Conservation (phyloP, 2,329 filamentous ascomycete genomes). For the Grosmannia serpens region DNA sequence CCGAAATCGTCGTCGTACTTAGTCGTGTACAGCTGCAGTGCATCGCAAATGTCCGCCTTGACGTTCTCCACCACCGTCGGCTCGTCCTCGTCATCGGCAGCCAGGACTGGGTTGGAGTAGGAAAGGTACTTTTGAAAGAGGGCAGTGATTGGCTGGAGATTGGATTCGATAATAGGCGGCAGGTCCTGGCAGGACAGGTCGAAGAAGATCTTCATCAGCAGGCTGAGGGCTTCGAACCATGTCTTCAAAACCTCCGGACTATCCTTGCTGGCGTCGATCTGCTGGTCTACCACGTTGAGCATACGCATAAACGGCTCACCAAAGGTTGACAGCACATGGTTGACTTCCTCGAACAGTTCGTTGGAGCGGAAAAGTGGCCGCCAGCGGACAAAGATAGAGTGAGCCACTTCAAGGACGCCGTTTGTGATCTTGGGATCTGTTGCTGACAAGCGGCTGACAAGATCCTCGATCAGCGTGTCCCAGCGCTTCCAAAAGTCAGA, state of each 20-base stretch:
- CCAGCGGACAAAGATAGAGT: conserved; percentile 97
- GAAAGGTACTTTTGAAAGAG: conserved; percentile 87
- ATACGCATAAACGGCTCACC: conserved; percentile 72
- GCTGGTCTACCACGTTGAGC: conserved; percentile 61
- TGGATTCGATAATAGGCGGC: conserved; percentile 86
- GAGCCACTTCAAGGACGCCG: conserved; percentile 90
- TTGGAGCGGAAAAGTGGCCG: conserved; percentile 87
- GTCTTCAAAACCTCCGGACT: conserved; percentile 64
- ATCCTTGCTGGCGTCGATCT: conserved; percentile 62
- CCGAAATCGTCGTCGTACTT: conserved; percentile 96
- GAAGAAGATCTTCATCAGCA: conserved; percentile 85
- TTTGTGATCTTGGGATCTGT: conserved; percentile 79
- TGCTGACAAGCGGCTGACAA: conserved; percentile 75
- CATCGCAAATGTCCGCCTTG: conserved; percentile 89
- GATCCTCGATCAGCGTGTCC: conserved; percentile 78
- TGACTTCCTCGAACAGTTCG: conserved; percentile 87
- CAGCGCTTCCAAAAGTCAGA: conserved; percentile 95
- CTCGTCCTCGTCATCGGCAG: conserved; percentile 72
- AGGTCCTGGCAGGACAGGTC: conserved; percentile 97
- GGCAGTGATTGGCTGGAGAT: conserved; percentile 62
- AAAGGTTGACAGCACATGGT: conserved; percentile 84
- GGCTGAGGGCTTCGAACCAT: conserved; percentile 75
- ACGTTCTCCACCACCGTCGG: conserved; percentile 74
- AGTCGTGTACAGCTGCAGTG: conserved; percentile 76
- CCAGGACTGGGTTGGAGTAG: conserved; percentile 71